Evolutionary conservation across 306 rosid species (phyloP), one percentile per base, ranked within the genome.

Genomic region (Cyclanthera cordifolia): DNA sequence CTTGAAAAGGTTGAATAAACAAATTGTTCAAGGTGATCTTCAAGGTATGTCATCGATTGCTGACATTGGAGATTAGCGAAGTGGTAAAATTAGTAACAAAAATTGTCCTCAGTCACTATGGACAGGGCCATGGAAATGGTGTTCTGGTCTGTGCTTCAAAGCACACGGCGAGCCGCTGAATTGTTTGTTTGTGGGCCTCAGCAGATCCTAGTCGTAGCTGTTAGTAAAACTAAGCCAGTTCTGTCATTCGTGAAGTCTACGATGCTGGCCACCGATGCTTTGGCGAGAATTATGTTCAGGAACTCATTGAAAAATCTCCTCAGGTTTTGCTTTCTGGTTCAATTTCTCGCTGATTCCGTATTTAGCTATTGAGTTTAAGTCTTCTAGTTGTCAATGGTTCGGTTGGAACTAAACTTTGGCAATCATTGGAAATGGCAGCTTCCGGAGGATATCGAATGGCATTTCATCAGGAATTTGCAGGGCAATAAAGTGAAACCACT

Each of bases 391-490:
- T 23, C 34, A 1, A 45, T 65, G 30, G 3, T 39, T 39, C 17
- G 30, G 17, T 27, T 63, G 30, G 37, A 41, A 14, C 14, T 45
- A 68, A 0, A 21, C 30, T 12, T 13, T 49, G 66, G 5, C 32
- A 39, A 19, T 24, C 6, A 16, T 17, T 45, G 34, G 34, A 32
- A 27, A 28, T n/a, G 77, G 81, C 79, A 89, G 95, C 98, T 87
- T 78, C 96, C 93, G 5, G 91, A 83, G 19, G 96, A 89, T 78
- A 82, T 89, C 23, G 83, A 86, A 79, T 89, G 98, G 95, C 98
- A 93, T 81, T 86, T 87, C 72, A 87, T 87, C 65, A 95, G 96
- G 6, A 84, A 93, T 83, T 79, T 93, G 86, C 96, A 89, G 85
- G 86, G 91, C 83, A 89, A 87, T 66, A 89, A 89, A 79, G 98